phyloP scores from a whole-genome alignment of 225 moss, liverwort and hornwort genomes.

The Climacium dendroides region DNA sequence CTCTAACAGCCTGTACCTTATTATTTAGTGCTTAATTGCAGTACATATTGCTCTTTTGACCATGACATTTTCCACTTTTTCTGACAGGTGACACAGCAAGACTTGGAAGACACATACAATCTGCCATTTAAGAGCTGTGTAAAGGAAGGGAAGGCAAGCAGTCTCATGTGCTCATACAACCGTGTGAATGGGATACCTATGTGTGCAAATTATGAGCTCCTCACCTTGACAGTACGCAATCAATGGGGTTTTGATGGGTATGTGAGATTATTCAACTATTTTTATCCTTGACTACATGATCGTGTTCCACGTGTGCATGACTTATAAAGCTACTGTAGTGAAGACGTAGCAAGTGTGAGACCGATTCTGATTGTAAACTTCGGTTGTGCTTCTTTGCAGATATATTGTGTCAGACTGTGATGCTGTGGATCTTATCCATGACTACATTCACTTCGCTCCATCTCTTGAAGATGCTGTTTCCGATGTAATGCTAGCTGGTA shows the following conservation, averaged over 20 bases:
- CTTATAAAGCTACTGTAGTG: neutral
- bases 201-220: slow-evolving; percentile 51
- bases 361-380: neutral
- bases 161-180: slow-evolving; percentile 83
- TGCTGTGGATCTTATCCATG: slow-evolving; percentile 51
- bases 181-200: slow-evolving; percentile 57
- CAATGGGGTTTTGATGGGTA: slow-evolving; percentile 74
- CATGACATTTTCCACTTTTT: neutral
- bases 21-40: neutral
- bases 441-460: slow-evolving; percentile 29
- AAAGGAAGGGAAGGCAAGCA: slow-evolving; percentile 52
- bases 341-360: neutral
- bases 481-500: slow-evolving; percentile 48
- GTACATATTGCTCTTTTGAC: neutral
- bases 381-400: slow-evolving; percentile 18
- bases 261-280: neutral
- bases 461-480: slow-evolving; percentile 44
- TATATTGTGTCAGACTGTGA: slow-evolving; percentile 81
- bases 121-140: slow-evolving; percentile 56
- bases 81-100: slow-evolving; percentile 54
- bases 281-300: neutral
- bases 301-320: neutral
- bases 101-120: slow-evolving; percentile 75
- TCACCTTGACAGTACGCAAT: slow-evolving; percentile 44
- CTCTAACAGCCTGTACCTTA: neutral